These are phyloP conservation scores for Leptosphaerulina australis DNA, from an alignment of 2,329 filamentous ascomycete species.

Conservation along the genomic window DNA sequence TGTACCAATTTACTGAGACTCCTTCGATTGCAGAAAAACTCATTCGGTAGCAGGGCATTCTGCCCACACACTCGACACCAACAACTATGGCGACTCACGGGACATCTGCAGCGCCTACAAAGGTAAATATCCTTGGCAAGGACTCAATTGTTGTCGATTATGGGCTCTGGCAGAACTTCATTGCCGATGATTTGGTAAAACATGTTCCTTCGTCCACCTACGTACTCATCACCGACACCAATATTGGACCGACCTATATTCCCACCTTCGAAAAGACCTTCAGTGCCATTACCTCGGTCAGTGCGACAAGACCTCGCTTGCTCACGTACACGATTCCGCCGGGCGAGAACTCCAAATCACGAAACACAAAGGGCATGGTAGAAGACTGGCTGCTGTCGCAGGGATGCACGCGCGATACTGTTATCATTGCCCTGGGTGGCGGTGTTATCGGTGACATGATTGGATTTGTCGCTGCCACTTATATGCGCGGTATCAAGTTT, in stretches of 20 bases:
- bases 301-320: conserved; percentile 63
- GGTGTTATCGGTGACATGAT: conserved; percentile 99
- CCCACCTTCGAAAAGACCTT: conserved; percentile 75
- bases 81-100: conserved; percentile 41
- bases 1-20: not conserved
- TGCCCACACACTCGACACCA: conserved; percentile 13
- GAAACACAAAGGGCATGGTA: conserved; percentile 91
- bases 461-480: conserved; percentile 95
- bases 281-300: conserved; percentile 52
- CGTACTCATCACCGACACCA: conserved; percentile 95
- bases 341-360: conserved; percentile 90
- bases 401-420: conserved; percentile 91
- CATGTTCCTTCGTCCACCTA: conserved; percentile 87
- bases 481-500: conserved; percentile 96
- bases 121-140: conserved; percentile 82
- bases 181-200: conserved; percentile 78
- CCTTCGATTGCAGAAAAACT: conserved; percentile 2
- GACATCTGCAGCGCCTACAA: conserved; percentile 54
- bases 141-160: conserved; percentile 93
- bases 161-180: conserved; percentile 82
- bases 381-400: conserved; percentile 96
- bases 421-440: conserved; percentile 91
- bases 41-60: conserved; percentile 9
- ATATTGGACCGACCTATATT: conserved; percentile 80
- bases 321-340: conserved; percentile 90